Conservation (phyloP, 768 basidiomycete species). For the Cyathus striatus region DNA sequence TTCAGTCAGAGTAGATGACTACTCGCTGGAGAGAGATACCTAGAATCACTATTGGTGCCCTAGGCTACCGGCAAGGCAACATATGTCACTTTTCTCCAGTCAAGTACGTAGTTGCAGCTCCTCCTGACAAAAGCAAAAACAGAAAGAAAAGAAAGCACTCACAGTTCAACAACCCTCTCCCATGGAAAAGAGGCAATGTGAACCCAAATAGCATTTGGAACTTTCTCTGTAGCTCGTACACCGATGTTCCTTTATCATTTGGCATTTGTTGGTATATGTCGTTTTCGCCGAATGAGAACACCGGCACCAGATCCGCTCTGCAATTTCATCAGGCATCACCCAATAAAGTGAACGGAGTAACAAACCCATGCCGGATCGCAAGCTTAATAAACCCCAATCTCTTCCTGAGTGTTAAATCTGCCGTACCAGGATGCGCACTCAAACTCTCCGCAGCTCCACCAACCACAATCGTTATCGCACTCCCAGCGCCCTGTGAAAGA, state of each 20-base stretch:
- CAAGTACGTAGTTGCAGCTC: not conserved
- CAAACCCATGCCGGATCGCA: constrained; percentile 84
- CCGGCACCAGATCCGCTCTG: constrained; percentile 93
- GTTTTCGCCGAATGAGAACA: constrained; percentile 98
- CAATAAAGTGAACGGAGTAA: constrained; percentile 5
- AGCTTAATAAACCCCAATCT: constrained; percentile 95
- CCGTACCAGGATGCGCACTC: constrained; percentile 94
- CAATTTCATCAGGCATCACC: constrained; percentile 1
- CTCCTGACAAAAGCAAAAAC: not conserved
- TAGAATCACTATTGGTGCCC: too few species aligned
- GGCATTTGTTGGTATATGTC: constrained; percentile 98
- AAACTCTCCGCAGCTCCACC: constrained; percentile 95
- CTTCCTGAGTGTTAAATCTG: constrained; percentile 78
- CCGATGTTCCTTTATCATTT: constrained; percentile 86
- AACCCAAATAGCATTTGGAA: constrained; percentile 94
- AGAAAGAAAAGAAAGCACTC: constrained; percentile 15
- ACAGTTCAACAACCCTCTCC: constrained; percentile 94
- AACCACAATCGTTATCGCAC: constrained; percentile 89
- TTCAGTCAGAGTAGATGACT: too few species aligned
- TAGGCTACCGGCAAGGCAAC: too few species aligned
- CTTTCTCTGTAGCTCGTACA: constrained; percentile 82
- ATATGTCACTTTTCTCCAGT: constrained; percentile 96
- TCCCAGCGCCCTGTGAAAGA: constrained; percentile 53
- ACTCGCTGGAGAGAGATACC: too few species aligned
- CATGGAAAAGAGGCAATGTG: constrained; percentile 96